These are phyloP conservation scores for Phoenix roebelenii DNA, from an alignment of 176 grass and related monocot genomes.

Conservation along the genomic window DNA sequence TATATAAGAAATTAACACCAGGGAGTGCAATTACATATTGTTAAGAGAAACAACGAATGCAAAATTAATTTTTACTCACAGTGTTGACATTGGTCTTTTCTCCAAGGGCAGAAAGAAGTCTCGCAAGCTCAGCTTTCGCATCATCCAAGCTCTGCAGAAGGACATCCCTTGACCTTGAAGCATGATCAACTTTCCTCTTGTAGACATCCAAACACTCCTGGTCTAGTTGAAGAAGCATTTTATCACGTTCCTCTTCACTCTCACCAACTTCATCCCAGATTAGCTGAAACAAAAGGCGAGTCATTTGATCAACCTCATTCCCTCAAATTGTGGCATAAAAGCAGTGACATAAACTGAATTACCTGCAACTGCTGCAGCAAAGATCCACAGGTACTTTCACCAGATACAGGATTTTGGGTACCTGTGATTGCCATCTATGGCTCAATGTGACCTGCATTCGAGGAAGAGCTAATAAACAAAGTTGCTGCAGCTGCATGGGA, in stretches of 20 bases:
- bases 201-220: constrained; percentile 98
- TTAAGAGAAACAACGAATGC: no score
- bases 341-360: no score
- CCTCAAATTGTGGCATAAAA: no score
- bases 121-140: constrained; percentile 81
- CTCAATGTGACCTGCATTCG: no score
- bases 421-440: constrained; percentile 37
- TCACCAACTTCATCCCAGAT: constrained; percentile 97
- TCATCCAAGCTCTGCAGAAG: constrained; percentile 87
- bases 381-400: constrained; percentile 58
- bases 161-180: constrained; percentile 66
- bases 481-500: background rate
- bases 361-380: constrained; percentile 96
- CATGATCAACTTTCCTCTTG: constrained; percentile 96
- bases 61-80: constrained; percentile 32
- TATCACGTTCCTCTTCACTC: constrained; percentile 90
- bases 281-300: constrained; percentile 30
- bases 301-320: background rate
- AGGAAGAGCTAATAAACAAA: background rate
- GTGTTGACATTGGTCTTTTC: constrained; percentile 73
- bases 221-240: constrained; percentile 80
- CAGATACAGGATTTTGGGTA: constrained; percentile 18
- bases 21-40: no score
- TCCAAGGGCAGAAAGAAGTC: constrained; percentile 83
- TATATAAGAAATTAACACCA: no score